Evolutionary conservation across 2,329 filamentous ascomycete species (phyloP), one percentile per base, ranked within the genome.

Genomic region (Colletotrichum shisoi): DNA sequence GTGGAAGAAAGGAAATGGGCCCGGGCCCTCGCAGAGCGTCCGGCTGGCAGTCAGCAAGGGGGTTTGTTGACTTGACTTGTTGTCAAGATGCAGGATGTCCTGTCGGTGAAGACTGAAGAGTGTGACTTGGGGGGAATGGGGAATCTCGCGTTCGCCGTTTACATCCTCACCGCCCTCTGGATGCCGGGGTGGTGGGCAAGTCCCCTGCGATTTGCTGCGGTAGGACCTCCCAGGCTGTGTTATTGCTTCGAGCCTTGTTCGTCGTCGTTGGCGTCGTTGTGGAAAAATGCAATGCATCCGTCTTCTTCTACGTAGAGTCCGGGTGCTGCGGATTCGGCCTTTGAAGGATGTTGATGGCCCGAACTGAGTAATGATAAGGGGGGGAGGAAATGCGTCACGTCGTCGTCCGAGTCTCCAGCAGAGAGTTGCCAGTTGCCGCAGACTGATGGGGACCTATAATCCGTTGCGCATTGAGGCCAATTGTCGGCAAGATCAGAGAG

Each of bases 151-250:
- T 52, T 34, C 11, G 37, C 6, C 39, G n/a, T 59, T 34, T 51
- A 48, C 48, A n/a, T 49, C 40, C 44, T 67, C 64, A 67, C 64
- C 64, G 64, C 64, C 61, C 42, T 54, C 24, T 51, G 54, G 53
- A 17, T 21, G 61, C 64, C n/a, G 27, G 64, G 64, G 54, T 56
- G n/a, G 54, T 56, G 31, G 2, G 2, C 42, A 21, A 56, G 49
- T 19, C 17, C 64, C 54, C 54, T 64, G 54, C 48, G 24, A 52
- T 49, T 60, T 39, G 57, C 27, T 40, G 57, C 44, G 45, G 44
- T 40, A 37, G 39, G 37, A 17, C 15, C 40, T 27, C 49, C 37
- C 49, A 12, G 13, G 19, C 24, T 48, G 45, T 34, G 34, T 3
- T 17, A 37, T 31, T 58, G 15, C 21, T n/a, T 21, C n/a, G 31